Conservation (phyloP, 2,329 filamentous ascomycete species). For the Neofusicoccum umdonicola region DNA sequence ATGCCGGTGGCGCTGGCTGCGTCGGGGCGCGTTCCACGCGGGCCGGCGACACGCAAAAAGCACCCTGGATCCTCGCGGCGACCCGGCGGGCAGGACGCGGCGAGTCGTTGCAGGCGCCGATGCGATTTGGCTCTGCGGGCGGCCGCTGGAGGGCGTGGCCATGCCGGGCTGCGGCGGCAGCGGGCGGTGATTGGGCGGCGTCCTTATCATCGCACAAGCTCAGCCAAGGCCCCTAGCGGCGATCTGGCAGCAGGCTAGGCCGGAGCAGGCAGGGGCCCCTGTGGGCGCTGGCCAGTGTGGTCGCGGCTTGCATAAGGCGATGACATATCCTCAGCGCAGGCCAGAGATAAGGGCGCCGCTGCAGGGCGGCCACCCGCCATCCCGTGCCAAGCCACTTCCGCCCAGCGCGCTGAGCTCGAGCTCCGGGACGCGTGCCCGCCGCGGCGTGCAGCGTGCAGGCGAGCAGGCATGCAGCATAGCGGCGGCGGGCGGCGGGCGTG, state of each 20-base stretch:
- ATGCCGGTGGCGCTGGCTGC: not conserved
- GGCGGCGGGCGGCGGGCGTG: not conserved
- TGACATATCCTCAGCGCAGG: slow-evolving; percentile 9
- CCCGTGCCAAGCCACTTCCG: slow-evolving; percentile 14
- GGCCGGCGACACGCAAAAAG: not conserved
- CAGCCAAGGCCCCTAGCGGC: not conserved
- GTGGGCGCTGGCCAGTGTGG: not conserved
- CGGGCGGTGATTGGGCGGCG: slow-evolving; percentile 2
- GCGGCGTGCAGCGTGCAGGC: too few species aligned
- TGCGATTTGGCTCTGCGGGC: not conserved
- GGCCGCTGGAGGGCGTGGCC: not conserved
- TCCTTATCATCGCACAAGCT: slow-evolving; percentile 10
- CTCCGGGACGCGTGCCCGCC: too few species aligned
- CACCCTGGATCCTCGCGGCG: not conserved
- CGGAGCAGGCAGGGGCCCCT: slow-evolving; percentile 2
- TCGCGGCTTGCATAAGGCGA: slow-evolving; percentile 17
- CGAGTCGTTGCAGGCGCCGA: not conserved
- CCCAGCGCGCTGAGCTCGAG: too few species aligned
- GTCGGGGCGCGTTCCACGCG: slow-evolving; percentile 3
- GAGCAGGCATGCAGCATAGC: not conserved
- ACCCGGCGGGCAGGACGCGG: not conserved
- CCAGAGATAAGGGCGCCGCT: slow-evolving; percentile 14
- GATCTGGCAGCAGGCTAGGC: slow-evolving; percentile 8
- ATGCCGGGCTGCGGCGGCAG: not conserved
- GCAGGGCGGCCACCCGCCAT: slow-evolving; percentile 5